phyloP scores from a whole-genome alignment of 495 filamentous ascomycete genomes.

The Penicillium arizonense region DNA sequence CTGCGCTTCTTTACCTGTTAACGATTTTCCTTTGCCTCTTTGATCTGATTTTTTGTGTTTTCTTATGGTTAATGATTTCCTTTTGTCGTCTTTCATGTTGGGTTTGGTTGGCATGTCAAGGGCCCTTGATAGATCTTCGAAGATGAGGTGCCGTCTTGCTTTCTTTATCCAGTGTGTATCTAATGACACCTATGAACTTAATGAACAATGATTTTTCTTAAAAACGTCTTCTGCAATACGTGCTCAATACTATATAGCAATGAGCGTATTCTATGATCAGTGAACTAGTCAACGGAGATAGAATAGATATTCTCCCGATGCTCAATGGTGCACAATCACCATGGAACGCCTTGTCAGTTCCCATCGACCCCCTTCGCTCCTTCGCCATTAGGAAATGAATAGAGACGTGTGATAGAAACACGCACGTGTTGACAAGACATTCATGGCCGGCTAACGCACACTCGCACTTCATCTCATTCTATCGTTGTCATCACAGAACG shows the following conservation, averaged over 20 bases:
- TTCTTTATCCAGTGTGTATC: conserved; percentile 9
- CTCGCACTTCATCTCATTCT: too few species aligned
- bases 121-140: conserved; percentile 4
- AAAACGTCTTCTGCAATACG: neutral
- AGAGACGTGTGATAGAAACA: too few species aligned
- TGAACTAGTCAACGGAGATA: too few species aligned
- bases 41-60: conserved; percentile 6
- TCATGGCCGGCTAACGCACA: too few species aligned
- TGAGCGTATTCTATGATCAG: neutral
- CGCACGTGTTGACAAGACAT: too few species aligned
- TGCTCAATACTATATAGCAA: neutral
- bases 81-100: conserved; percentile 23
- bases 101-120: conserved; percentile 6
- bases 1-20: conserved; percentile 17
- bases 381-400: too few species aligned
- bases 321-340: too few species aligned
- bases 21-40: conserved; percentile 22
- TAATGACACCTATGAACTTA: conserved; percentile 17
- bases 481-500: too few species aligned
- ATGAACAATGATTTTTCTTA: conserved; percentile 13
- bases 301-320: too few species aligned
- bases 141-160: conserved; percentile 1
- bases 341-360: too few species aligned
- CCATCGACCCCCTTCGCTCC: too few species aligned
- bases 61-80: conserved; percentile 26